Conservation (phyloP, 106 monocot genomes). For the Apostasia ramifera region DNA sequence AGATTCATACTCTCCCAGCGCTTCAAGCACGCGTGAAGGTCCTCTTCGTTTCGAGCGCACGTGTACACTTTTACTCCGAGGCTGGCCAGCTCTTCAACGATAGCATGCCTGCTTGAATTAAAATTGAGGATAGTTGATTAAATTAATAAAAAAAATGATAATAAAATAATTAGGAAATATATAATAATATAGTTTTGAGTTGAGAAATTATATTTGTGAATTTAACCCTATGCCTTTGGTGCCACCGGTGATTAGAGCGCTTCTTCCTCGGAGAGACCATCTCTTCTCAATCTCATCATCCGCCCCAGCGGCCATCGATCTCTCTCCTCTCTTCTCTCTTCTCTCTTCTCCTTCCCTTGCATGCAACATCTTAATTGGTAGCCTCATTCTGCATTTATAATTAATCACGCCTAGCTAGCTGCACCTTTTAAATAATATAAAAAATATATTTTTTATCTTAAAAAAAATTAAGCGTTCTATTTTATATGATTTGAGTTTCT, state of each 20-base stretch:
- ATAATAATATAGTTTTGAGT: not conserved
- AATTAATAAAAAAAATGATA: not conserved
- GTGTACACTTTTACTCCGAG: conserved; percentile 18
- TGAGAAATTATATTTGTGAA: not conserved
- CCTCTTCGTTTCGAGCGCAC: conserved; percentile 23
- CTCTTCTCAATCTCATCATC: not conserved
- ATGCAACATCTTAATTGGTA: too few relatives aligned
- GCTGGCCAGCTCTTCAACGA: conserved; percentile 21
- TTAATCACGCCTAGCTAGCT: too few relatives aligned
- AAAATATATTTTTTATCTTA: too few relatives aligned
- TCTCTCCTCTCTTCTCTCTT: too few relatives aligned
- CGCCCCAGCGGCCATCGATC: too few relatives aligned
- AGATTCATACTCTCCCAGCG: conserved; percentile 10
- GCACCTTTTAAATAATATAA: too few relatives aligned
- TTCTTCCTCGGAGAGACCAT: conserved; percentile 1
- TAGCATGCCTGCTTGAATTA: not conserved
- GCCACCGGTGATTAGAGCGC: not conserved
- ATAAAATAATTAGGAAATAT: too few relatives aligned
- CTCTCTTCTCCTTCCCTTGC: too few relatives aligned
- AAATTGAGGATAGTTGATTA: not conserved
- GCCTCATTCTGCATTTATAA: too few relatives aligned
- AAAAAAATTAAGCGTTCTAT: too few relatives aligned
- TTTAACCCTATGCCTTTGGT: not conserved
- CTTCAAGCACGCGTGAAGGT: conserved; percentile 15
- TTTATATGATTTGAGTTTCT: too few relatives aligned